Evolutionary conservation across 2,329 filamentous ascomycete genomes (phyloP).

Genomic region (Massarina eburnea): DNA sequence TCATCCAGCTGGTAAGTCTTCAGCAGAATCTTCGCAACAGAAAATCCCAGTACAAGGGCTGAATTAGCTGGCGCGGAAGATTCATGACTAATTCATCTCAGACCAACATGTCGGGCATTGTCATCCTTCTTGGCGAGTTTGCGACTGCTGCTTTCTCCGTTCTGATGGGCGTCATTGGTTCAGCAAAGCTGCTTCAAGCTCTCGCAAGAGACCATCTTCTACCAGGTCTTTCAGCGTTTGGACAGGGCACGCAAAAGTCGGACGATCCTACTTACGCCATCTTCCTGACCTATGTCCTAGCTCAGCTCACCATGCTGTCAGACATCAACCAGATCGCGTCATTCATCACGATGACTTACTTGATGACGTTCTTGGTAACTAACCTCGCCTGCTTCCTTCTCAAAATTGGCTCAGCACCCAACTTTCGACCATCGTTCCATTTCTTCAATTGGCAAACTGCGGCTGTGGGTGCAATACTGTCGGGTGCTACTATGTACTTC

Average conservation of each 20-base stretch:
- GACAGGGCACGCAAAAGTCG: slow-evolving; percentile 67
- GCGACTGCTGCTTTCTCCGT: slow-evolving; percentile 83
- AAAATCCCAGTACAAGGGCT: no score
- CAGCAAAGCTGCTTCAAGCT: slow-evolving; percentile 81
- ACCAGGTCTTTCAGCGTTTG: slow-evolving; percentile 73
- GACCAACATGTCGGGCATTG: slow-evolving; percentile 72
- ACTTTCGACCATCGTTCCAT: slow-evolving; percentile 84
- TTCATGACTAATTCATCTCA: slow-evolving; percentile 18
- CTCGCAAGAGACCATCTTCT: slow-evolving; percentile 77
- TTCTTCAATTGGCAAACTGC: slow-evolving; percentile 89
- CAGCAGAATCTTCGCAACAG: neutral
- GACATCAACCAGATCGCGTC: slow-evolving; percentile 88
- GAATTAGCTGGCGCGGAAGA: no score
- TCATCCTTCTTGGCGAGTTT: slow-evolving; percentile 80
- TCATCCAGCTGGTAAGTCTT: slow-evolving; percentile 67
- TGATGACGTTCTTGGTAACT: slow-evolving; percentile 89
- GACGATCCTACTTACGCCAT: slow-evolving; percentile 80
- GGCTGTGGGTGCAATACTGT: slow-evolving; percentile 71
- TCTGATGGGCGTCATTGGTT: slow-evolving; percentile 83
- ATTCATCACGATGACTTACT: slow-evolving; percentile 89
- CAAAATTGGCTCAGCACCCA: slow-evolving; percentile 84
- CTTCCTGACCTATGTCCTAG: slow-evolving; percentile 71
- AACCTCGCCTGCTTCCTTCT: slow-evolving; percentile 85
- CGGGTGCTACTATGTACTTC: slow-evolving; percentile 84
- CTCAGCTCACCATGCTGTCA: slow-evolving; percentile 78